These are phyloP conservation scores for Vanderwaltozyma yarrowii DNA, from an alignment of 805 yeast genomes.

Conservation along the genomic window DNA sequence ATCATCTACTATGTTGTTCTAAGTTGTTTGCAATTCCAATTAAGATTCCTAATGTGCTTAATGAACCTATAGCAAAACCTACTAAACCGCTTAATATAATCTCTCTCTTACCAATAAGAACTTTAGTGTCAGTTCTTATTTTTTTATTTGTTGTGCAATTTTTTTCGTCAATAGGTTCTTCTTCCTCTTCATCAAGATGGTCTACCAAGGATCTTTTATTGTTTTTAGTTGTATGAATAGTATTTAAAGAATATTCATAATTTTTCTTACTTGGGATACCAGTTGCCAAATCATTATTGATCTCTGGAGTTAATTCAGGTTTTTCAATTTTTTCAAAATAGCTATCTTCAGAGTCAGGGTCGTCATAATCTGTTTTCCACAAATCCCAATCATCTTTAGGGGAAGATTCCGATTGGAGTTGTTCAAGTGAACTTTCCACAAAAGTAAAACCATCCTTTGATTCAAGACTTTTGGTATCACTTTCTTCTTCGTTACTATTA, in stretches of 20 bases:
- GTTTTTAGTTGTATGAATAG: too few species aligned
- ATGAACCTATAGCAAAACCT: conserved; percentile 15
- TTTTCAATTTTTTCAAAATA: not conserved
- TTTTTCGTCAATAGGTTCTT: not conserved
- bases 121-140: not conserved
- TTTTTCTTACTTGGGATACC: too few species aligned
- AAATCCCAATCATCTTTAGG: not conserved
- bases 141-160: not conserved
- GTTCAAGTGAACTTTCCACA: too few species aligned
- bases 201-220: not conserved
- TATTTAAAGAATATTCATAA: too few species aligned
- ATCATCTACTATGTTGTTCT: conserved; percentile 5
- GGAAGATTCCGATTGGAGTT: too few species aligned
- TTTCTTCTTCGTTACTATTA: not conserved
- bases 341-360: not conserved
- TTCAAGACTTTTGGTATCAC: too few species aligned
- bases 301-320: too few species aligned
- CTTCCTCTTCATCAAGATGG: not conserved
- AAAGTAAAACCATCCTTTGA: not conserved
- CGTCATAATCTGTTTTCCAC: not conserved
- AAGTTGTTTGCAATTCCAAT: conserved; percentile 14
- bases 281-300: too few species aligned
- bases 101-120: conserved; percentile 1
- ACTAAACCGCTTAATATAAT: conserved; percentile 9
- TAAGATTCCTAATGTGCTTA: conserved; percentile 15